Evolutionary conservation across 2,329 filamentous ascomycete species (phyloP), one percentile per base, ranked within the genome.

Genomic region (Penicillium verrucosum): DNA sequence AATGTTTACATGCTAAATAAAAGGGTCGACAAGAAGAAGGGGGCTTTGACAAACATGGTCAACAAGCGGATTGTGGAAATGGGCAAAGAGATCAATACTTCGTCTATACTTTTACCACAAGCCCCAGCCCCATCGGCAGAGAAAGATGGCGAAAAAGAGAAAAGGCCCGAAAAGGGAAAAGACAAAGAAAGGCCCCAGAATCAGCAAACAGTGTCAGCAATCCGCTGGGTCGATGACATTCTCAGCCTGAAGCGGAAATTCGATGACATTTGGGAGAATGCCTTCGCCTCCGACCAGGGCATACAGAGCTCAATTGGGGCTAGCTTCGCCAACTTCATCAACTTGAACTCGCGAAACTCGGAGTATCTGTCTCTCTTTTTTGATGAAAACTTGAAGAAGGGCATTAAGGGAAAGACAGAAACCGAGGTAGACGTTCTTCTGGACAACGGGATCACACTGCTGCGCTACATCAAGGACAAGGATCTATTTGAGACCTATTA

Each of bases 401-500:
- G 92, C 4, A 89, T 96, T 72, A 92, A 92, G 70, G 92, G 92
- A 60, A 96, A 95, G 79, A 93, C 90, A 0, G 94, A 97, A 66
- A 82, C 81, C 29, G 93, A 97, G 70, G 84, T 97, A 14, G 93
- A 97, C 66, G 74, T 78, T 8, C 85, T 96, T 1, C 79, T 97
- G 40, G 92, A 97, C 57, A 96, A 94, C 70, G 92, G 92, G 12
- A 95, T 96, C 59, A 85, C 88, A 0, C 80, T 99, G 7, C 83
- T 99, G 51, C 87, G 92, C 44, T 97, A 96, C 65, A 84, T 99
- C 37, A 85, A 87, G 54, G 93, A 97, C 68, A 94, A 93, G 75
- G 94, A 99, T 71, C 81, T 96, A 64, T 97, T 99, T 68, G 93
- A 99, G 77, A 86, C 89, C 5, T 99, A 99, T 74, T 97, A 99